A percentile compares a stretch with the other conserved stretches of the same genome.
Conservation (phyloP, 768 basidiomycete genomes). For the Obba rivulosa region DNA sequence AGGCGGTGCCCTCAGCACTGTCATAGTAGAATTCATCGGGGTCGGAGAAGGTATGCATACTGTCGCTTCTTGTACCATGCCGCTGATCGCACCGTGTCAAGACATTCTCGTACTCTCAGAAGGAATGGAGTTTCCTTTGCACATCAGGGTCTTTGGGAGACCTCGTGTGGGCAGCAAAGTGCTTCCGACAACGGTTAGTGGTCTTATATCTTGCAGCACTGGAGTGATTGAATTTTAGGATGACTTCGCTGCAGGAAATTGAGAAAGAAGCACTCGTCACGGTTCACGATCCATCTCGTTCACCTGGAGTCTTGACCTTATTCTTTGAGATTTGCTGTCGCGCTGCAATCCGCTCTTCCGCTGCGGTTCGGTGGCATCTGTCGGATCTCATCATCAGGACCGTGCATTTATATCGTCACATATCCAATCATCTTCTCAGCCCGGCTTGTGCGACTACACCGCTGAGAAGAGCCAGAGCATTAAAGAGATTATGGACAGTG, state of each 20-base stretch:
- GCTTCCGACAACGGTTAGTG: too few species aligned
- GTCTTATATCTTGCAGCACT: too few species aligned
- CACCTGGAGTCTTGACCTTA: constrained; percentile 43
- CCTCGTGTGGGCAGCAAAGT: neutral
- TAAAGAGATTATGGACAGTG: constrained; percentile 34
- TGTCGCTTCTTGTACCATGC: too few species aligned
- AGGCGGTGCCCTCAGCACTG: too few species aligned
- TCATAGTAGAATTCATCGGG: too few species aligned
- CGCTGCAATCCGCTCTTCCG: constrained; percentile 31
- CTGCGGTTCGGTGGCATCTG: constrained; percentile 45
- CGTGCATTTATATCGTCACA: constrained; percentile 32
- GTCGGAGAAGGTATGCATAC: too few species aligned
- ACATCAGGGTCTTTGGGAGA: neutral
- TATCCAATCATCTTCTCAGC: constrained; percentile 41
- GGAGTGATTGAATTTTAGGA: neutral
- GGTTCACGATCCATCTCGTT: constrained; percentile 24
- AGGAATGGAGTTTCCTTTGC: neutral
- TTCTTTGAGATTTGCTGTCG: constrained; percentile 40
- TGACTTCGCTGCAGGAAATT: neutral
- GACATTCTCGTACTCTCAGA: too few species aligned
- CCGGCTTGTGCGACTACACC: constrained; percentile 30
- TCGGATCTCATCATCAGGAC: constrained; percentile 40
- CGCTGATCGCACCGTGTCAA: too few species aligned
- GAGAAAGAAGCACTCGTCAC: constrained; percentile 21
- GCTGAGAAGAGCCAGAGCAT: constrained; percentile 30